A percentile compares a stretch with the other conserved stretches of the same genome.
phyloP scores from a whole-genome alignment of 116 monocot genomes.

The Iris pallida region DNA sequence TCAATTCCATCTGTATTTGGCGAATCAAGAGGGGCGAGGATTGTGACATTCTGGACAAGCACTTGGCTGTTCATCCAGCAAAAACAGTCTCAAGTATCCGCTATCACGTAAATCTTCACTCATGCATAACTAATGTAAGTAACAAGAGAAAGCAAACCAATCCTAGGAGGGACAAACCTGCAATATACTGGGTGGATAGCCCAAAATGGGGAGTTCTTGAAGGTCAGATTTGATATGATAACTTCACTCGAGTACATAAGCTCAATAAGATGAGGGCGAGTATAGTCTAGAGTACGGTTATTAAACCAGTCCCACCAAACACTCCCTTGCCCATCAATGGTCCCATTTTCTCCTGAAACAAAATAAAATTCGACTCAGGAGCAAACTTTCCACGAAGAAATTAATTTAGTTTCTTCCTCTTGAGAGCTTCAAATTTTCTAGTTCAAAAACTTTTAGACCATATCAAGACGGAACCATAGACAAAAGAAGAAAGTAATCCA shows the following conservation, averaged over 20 bases:
- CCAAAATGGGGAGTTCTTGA: constrained; percentile 80
- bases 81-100: constrained; percentile 31
- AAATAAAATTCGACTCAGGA: no score
- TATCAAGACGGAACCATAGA: no score
- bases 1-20: constrained; percentile 87
- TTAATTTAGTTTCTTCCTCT: no score
- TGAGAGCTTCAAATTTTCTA: no score
- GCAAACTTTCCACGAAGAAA: no score
- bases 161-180: constrained; percentile 43
- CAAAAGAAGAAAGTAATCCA: no score
- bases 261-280: constrained; percentile 78
- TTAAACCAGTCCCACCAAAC: constrained; percentile 80
- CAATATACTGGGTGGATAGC: constrained; percentile 85
- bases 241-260: constrained; percentile 64
- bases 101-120: constrained; percentile 14
- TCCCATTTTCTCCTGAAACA: constrained; percentile 70
- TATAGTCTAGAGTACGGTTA: constrained; percentile 49
- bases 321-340: constrained; percentile 73
- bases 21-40: constrained; percentile 72
- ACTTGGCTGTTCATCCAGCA: constrained; percentile 68
- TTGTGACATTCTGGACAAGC: constrained; percentile 62
- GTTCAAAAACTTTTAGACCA: no score
- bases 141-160: constrained; percentile 9
- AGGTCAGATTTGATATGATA: constrained; percentile 78
- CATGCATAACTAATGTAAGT: constrained; percentile 18